Evolutionary conservation across 2,329 filamentous ascomycete genomes (phyloP).

Genomic region (Arthrobotrys conoides): DNA sequence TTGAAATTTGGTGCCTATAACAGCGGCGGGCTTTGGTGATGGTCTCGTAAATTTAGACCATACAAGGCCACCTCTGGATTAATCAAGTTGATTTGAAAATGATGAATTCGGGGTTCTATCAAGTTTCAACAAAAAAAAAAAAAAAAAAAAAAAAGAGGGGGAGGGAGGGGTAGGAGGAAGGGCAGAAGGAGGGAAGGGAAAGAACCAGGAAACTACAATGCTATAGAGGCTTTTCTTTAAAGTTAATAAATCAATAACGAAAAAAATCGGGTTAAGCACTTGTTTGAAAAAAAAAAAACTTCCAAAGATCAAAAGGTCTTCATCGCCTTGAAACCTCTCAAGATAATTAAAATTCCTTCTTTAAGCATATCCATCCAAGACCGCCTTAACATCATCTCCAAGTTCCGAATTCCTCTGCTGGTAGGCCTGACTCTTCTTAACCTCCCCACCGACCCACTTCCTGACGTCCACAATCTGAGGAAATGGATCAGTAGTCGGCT

Average conservation of each 20-base stretch:
- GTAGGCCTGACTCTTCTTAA: conserved; percentile 55
- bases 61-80: background rate
- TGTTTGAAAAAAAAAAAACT: too few species aligned
- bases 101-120: conserved; percentile 17
- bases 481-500: conserved; percentile 81
- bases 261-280: conserved; percentile 4
- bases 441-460: conserved; percentile 76
- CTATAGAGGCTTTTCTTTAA: conserved; percentile 14
- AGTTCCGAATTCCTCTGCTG: conserved; percentile 34
- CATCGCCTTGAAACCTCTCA: too few species aligned
- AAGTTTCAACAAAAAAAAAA: background rate
- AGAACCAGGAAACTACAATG: background rate
- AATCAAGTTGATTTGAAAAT: background rate
- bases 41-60: too few species aligned
- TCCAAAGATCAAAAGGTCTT: background rate
- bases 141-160: too few species aligned
- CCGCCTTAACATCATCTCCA: conserved; percentile 12
- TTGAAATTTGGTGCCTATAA: too few species aligned
- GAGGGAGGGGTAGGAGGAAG: background rate
- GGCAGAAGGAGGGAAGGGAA: background rate
- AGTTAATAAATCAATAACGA: background rate
- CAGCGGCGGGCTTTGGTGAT: too few species aligned
- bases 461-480: conserved; percentile 86
- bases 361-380: conserved; percentile 53
- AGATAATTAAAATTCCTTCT: too few species aligned